Evolutionary conservation across 108 stramenopile genomes (phyloP).

Genomic region (Cylindrotheca fusiformis): DNA sequence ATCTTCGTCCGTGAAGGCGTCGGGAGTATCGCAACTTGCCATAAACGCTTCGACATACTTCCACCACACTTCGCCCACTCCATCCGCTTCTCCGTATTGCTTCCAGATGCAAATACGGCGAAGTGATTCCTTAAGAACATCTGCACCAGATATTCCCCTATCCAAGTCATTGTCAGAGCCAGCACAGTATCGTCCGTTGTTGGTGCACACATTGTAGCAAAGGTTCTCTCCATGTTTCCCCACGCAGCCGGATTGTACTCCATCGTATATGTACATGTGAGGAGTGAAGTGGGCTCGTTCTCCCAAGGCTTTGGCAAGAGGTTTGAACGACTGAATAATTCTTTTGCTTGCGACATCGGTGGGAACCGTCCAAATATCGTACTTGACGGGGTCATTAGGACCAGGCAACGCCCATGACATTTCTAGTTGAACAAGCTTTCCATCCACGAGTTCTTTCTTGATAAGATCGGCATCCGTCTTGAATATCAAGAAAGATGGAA

Average conservation of each 20-base stretch:
- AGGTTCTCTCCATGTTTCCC: constrained; percentile 36
- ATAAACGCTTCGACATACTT: constrained; percentile 59
- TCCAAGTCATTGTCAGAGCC: constrained; percentile 64
- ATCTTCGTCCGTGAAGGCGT: constrained; percentile 34
- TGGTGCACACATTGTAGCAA: constrained; percentile 69
- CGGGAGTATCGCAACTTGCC: constrained; percentile 24
- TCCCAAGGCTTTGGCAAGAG: constrained; percentile 74
- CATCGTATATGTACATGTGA: constrained; percentile 88
- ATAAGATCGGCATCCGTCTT: constrained; percentile 84
- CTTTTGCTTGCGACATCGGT: constrained; percentile 59
- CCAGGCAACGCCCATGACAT: constrained; percentile 82
- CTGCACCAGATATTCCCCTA: constrained; percentile 49
- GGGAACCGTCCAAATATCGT: constrained; percentile 89
- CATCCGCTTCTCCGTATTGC: constrained; percentile 36
- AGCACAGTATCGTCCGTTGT: constrained; percentile 73
- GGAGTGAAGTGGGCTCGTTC: constrained; percentile 84
- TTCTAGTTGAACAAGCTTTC: constrained; percentile 68
- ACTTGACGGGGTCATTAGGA: constrained; percentile 91
- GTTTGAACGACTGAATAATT: constrained; percentile 74
- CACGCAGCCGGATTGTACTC: constrained; percentile 35
- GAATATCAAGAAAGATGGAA: constrained; percentile 86
- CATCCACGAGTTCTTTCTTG: constrained; percentile 58
- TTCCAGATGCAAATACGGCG: constrained; percentile 68
- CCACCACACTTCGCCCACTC: constrained; percentile 56
- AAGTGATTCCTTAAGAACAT: constrained; percentile 60